Conservation (phyloP, 495 filamentous ascomycete species). For the Bathelium albidoporum region DNA sequence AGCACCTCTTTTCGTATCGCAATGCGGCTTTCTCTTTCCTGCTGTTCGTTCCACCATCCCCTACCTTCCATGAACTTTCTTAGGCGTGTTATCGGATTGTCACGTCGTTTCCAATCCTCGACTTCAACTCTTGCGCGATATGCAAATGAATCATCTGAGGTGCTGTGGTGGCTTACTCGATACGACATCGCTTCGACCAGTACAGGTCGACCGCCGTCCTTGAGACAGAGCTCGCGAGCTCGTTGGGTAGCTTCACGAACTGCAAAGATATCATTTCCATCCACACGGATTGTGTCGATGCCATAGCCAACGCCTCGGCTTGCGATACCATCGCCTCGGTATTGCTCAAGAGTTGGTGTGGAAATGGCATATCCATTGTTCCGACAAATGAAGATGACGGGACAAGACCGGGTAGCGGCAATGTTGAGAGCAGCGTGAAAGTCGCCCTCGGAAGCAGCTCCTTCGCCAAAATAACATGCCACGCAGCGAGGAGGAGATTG, state of each 20-base stretch:
- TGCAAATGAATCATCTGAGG: conserved; percentile 92
- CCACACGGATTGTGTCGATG: conserved; percentile 91
- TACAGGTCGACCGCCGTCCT: conserved; percentile 68
- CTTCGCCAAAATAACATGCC: conserved; percentile 92
- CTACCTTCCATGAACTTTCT: conserved; percentile 84
- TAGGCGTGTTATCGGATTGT: conserved; percentile 85
- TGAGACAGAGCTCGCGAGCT: conserved; percentile 66
- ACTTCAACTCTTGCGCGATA: conserved; percentile 92
- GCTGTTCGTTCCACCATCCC: conserved; percentile 72
- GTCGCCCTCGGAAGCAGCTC: conserved; percentile 93
- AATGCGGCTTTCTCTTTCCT: conserved; percentile 63
- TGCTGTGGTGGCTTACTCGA: conserved; percentile 93
- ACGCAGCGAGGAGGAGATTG: conserved; percentile 53
- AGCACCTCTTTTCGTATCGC: conserved; percentile 62
- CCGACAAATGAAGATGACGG: conserved; percentile 87
- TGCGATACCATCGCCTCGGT: conserved; percentile 93
- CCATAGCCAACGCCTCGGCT: conserved; percentile 92
- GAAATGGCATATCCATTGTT: conserved; percentile 98
- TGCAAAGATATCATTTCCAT: conserved; percentile 95
- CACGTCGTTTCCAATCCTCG: conserved; percentile 93
- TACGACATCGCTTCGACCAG: conserved; percentile 97
- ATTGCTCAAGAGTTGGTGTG: conserved; percentile 91
- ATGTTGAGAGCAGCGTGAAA: conserved; percentile 97
- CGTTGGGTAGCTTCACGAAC: conserved; percentile 74
- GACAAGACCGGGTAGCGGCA: conserved; percentile 84